Evolutionary conservation across 257 asterid genomes (phyloP), one percentile per base, ranked within the genome.

Genomic region (Leptodermis oblonga): DNA sequence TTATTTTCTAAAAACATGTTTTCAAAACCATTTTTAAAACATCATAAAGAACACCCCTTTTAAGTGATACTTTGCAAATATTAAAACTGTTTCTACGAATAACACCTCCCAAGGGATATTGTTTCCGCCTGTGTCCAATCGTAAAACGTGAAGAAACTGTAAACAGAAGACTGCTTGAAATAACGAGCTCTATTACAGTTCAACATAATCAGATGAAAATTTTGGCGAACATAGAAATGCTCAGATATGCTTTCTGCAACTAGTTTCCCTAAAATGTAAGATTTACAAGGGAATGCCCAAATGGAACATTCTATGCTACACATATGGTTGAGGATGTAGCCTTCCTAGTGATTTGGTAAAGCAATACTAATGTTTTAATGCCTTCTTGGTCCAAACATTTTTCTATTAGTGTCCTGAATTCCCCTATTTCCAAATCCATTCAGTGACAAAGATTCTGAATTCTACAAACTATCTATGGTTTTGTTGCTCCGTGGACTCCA

Each of bases 401-500:
- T n/a, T 15, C 64, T 30, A 30, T 36, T 20, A 58, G 23, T 58
- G 36, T 58, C 64, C 42, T 28, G 41, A 58, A 14, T 13, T 31
- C 4, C 41, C 64, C 64, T 41, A 25, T 31, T 65, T 65, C 33
- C 49, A 14, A 41, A 34, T 26, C 13, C 55, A 43, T 65, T 10
- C 22, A 65, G 30, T 42, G 69, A 26, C 31, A 3, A 41, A 30
- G 33, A 43, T n/a, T 43, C 36, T 43, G 52, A 26, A 65, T 10
- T 25, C 58, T 52, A 36, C 18, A 51, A 76, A 59, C 74, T 70
- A 80, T 78, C 87, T 69, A 62, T 78, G 79, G 71, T 77, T 89
- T 34, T 60, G 68, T 51, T 79, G 88, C 63, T 88, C 89, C 62
- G 72, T 81, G 30, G 93, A 82, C 77, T 90, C 97, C 79, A 92